Evolutionary conservation across 2,329 filamentous ascomycete genomes (phyloP), one percentile per base, ranked within the genome.

Genomic region (Fusarium scirpi): DNA sequence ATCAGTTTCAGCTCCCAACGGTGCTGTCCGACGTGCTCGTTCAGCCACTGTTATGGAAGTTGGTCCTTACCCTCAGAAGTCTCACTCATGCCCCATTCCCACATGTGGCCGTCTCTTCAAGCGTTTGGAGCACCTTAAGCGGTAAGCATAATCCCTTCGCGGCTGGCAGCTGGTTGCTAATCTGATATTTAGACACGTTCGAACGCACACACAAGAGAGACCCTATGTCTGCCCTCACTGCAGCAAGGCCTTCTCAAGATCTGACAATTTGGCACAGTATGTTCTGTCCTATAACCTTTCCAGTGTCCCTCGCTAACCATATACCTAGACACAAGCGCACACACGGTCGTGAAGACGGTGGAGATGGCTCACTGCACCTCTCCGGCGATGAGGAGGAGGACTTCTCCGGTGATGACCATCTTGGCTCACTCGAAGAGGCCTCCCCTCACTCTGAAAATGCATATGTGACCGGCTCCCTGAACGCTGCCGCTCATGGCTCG

Each of bases 241-340:
- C 89, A 97, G 93, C 87, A 98, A 98, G 87, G 95, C 95, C 73
- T 99, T 99, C 82, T 98, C 96, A 65, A 89, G 96, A 83, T 98
- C 95, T 78, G 96, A 99, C 85, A 99, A 99, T 82, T 92, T 99
- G 83, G 96, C 96, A 81, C 96, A 99, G 92, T 97, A 94, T 83
- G 89, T 78, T 46, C 18, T 76, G 78, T 78, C 77, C 71, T 81
- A 24, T 24, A 6, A 24, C 24, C 24, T 24, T 18, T 18, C 11
- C 15, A 27, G 8, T 16, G n/a, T n/a, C 16, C 11, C 58, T 73
- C 41, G 76, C 71, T 59, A 22, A 53, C 44, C n/a, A 6, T 15
- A 13, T 20, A n/a, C 54, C 15, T 79, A 98, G 94, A 75, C 95
- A 98, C 82, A 97, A 97, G 85, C 88, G 89, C 45, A 89, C 88